Evolutionary conservation across 768 basidiomycete genomes (phyloP), one percentile per base, ranked within the genome.

Genomic region (Suillus fuscotomentosus): DNA sequence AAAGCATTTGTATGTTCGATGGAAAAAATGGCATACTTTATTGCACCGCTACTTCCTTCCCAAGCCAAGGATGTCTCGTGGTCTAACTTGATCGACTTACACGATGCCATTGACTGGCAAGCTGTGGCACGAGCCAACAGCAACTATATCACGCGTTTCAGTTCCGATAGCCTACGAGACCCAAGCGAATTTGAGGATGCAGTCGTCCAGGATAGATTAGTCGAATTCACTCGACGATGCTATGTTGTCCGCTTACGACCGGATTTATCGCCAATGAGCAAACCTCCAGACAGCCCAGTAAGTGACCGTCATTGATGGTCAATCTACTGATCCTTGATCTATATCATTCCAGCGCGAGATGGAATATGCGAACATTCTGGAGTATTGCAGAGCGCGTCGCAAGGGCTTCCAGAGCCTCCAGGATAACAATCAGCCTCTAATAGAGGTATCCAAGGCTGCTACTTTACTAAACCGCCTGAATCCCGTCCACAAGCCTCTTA

Each of bases 181-280:
- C 60, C 67, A 20, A 55, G 65, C 31, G 85, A 83, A 57, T 73
- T 89, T 22, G 70, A 81, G 59, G 90, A 92, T 69, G 84, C 86
- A 31, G 78, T 95, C 24, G 78, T 95, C 41, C 90, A 92, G 74
- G 92, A 94, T 69, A 81, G 91, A 64, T 81, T 80, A 77, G 84
- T 86, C n/a, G 91, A 91, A 71, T 91, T 88, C 69, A 92, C 91
- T 2, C 80, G 88, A 65, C 82, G 91, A 53, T 93, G 89, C 71
- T 83, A 82, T 69, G 83, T 83, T 22, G 71, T 84, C 34, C 76
- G 73, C 50, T 73, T 93, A 39, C 80, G 92, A 60, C 76, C 70
- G 24, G 94, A 95, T 73, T 71, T 95, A 69, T 88, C 83, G 17
- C 93, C 94, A 36, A 73, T 89, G 65, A 90, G 89, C 74, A 88